Conservation (phyloP, 371 early-diverging fungal genomes). For the Saksenaea oblongispora region DNA sequence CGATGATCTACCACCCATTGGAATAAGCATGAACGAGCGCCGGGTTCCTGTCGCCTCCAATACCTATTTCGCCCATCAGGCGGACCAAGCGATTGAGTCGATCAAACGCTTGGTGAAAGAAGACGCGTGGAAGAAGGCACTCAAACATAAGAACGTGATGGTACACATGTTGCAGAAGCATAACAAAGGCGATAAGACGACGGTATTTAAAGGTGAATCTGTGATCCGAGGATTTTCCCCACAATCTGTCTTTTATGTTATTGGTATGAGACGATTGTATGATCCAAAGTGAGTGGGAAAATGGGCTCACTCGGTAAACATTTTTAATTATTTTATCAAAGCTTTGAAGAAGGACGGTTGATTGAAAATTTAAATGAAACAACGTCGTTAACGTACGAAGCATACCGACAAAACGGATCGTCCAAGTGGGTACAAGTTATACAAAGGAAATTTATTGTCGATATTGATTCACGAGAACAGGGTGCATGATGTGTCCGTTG, state of each 20-base stretch:
- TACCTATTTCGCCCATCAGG: slow-evolving; percentile 40
- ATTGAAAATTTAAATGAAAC: slow-evolving; percentile 58
- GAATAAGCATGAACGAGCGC: slow-evolving; percentile 4
- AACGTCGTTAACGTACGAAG: slow-evolving; percentile 56
- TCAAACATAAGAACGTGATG: slow-evolving; percentile 66
- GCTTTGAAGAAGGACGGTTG: slow-evolving; percentile 57
- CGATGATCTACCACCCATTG: slow-evolving; percentile 32
- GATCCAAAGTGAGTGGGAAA: slow-evolving; percentile 47
- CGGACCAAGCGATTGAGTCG: slow-evolving; percentile 36
- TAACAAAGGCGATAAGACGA: slow-evolving; percentile 44
- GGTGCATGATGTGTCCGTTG: slow-evolving; percentile 60
- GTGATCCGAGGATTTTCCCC: slow-evolving; percentile 66
- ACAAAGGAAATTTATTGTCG: not conserved
- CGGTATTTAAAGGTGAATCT: slow-evolving; percentile 64
- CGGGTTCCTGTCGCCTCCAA: slow-evolving; percentile 20
- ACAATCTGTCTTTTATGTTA: slow-evolving; percentile 67
- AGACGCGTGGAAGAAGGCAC: slow-evolving; percentile 64
- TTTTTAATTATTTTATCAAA: slow-evolving; percentile 11
- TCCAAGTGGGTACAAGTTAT: slow-evolving; percentile 32
- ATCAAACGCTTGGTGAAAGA: slow-evolving; percentile 31
- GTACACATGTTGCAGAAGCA: slow-evolving; percentile 50
- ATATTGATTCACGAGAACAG: slow-evolving; percentile 24
- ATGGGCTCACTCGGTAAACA: not conserved
- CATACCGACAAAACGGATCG: slow-evolving; percentile 42
- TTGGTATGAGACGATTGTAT: slow-evolving; percentile 70